Conservation (phyloP, 768 basidiomycete genomes). For the Rhodotorula sphaerocarpa region DNA sequence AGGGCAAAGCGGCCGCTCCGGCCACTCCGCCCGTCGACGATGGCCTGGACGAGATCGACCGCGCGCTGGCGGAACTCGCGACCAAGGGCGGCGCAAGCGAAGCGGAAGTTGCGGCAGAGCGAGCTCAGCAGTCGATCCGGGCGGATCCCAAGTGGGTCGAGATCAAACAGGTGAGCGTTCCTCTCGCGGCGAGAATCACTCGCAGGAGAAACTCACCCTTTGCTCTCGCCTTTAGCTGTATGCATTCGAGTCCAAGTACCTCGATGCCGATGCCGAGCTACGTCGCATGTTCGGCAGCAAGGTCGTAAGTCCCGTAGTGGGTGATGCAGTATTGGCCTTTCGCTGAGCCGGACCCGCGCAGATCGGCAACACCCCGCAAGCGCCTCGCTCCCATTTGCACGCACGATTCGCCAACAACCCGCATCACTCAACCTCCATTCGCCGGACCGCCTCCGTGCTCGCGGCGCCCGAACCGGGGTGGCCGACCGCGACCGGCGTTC, state of each 20-base stretch:
- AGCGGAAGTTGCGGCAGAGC: conserved; percentile 21
- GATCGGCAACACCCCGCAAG: conserved; percentile 1
- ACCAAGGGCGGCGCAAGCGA: conserved; percentile 36
- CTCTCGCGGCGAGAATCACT: too few species aligned
- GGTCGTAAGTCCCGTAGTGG: conserved; percentile 47
- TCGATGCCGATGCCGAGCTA: conserved; percentile 84
- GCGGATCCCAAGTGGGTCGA: conserved; percentile 23
- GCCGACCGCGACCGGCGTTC: conserved; percentile 50
- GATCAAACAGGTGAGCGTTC: conserved; percentile 12
- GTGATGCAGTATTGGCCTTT: neutral
- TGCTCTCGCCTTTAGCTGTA: conserved; percentile 49
- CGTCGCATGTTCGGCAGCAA: conserved; percentile 87
- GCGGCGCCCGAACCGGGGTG: conserved; percentile 68
- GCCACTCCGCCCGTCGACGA: conserved; percentile 45
- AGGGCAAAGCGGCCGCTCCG: neutral
- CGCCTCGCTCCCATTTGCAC: conserved; percentile 12
- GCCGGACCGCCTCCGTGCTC: conserved; percentile 46
- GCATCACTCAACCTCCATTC: conserved; percentile 33
- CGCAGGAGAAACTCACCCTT: neutral
- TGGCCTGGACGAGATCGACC: conserved; percentile 72
- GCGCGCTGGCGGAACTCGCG: conserved; percentile 68
- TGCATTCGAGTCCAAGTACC: conserved; percentile 66
- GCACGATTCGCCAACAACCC: conserved; percentile 38
- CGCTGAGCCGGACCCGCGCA: neutral
- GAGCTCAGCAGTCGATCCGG: neutral